Base-by-base conservation (phyloP, 1,284 basidiomycete species). In the Cutaneotrichosporon cyanovorans region DNA sequence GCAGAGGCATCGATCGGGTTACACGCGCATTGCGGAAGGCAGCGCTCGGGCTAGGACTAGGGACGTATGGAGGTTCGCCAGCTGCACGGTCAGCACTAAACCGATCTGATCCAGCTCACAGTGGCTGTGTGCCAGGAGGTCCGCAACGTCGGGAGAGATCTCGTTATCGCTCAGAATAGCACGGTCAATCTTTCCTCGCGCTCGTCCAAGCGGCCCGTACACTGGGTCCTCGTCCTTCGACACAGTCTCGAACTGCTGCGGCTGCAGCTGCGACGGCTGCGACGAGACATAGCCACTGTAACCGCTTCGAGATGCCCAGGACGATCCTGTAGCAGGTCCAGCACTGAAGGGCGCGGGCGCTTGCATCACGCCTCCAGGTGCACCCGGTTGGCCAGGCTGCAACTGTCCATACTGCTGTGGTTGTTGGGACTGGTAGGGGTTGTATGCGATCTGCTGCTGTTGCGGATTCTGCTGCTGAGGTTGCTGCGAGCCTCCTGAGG, bases 191-290 rank as follows among this genome's bases (percentile, higher is more conserved):
- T 66, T 66, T 6, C 48, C 48, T 37, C 60, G 55, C 15, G 68
- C 63, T 14, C 63, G 50, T 2, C 56, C 51, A 16, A 70, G 42
- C 0, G 66, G 63, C 12, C 66, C 66, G 49, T 68, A 69, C 5
- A 65, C 51, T 4, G 61, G 53, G 55, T 66, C 66, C 46, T 68
- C 65, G 41, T 66, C 62, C 51, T 58, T 59, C 11, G 38, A 37
- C 8, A 62, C 57, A n/a, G 39, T 59, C 48, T 66, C 61, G 8
- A 68, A 47, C 35, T 47, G 54, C 42, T 66, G 65, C 8, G 65
- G 61, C 42, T 55, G 53, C 30, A 47, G 45, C 34, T 41, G 37
- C 25, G 32, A 32, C 2, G 42, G 39, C 1, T 46, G 20, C 6
- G 31, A 32, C 2, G 45, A 7, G 4, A 31, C 10, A 37, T 45